Conservation (phyloP, 2,329 filamentous ascomycete species). For the Bipolaris zeicola region DNA sequence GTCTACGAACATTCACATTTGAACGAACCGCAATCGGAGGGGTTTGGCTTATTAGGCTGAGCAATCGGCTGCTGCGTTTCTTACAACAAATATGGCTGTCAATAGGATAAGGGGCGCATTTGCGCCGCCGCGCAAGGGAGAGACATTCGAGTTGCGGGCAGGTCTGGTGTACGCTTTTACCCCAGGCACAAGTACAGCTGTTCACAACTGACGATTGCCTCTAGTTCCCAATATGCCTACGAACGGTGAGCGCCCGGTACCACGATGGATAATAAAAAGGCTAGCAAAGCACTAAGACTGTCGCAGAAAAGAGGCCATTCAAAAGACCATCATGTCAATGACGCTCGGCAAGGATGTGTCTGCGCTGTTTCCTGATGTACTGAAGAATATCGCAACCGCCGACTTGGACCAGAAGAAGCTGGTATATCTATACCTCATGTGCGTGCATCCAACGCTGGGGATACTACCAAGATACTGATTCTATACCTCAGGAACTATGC, state of each 20-base stretch:
- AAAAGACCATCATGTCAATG: constrained; percentile 99
- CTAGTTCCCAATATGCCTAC: constrained; percentile 95
- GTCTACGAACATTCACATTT: constrained; percentile 3
- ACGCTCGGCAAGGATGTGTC: constrained; percentile 98
- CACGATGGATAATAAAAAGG: background rate
- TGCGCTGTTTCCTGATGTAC: constrained; percentile 91
- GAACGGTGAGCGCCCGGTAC: constrained; percentile 65
- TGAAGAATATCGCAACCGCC: constrained; percentile 96
- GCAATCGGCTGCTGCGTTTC: constrained; percentile 37
- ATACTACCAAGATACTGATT: constrained; percentile 12
- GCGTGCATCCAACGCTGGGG: constrained; percentile 23
- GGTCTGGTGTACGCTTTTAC: constrained; percentile 69
- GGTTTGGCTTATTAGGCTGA: constrained; percentile 28
- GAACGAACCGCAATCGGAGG: constrained; percentile 38
- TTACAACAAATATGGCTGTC: constrained; percentile 74
- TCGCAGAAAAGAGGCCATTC: constrained; percentile 88
- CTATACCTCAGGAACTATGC: constrained; percentile 82
- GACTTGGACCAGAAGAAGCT: constrained; percentile 99
- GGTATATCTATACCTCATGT: constrained; percentile 98
- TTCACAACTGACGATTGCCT: constrained; percentile 44
- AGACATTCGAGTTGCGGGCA: constrained; percentile 95
- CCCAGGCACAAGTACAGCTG: constrained; percentile 13
- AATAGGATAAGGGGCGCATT: constrained; percentile 96
- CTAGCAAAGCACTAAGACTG: constrained; percentile 40
- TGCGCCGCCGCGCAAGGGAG: constrained; percentile 89